These are phyloP conservation scores for Melampsora larici-populina DNA, from an alignment of 1,284 basidiomycete genomes.

Conservation along the genomic window DNA sequence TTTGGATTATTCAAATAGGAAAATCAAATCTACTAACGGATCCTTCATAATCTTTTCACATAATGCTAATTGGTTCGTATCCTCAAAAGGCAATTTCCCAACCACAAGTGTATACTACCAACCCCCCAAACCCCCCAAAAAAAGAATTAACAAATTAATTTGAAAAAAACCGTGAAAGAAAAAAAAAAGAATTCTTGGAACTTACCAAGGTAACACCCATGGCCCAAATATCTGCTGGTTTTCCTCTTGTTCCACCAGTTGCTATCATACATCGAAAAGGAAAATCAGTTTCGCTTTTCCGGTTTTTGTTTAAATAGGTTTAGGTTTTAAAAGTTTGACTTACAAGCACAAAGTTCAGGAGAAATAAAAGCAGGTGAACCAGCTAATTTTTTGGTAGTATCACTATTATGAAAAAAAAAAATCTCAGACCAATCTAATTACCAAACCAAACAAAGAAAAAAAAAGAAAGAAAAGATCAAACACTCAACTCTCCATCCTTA, in stretches of 20 bases:
- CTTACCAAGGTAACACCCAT: slow-evolving; percentile 28
- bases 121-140: background rate
- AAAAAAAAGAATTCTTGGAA: background rate
- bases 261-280: background rate
- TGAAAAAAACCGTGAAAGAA: background rate
- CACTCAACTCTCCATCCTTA: slow-evolving; percentile 5
- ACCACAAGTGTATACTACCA: slow-evolving; percentile 7
- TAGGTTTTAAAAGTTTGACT: background rate
- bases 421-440: background rate
- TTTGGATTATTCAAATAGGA: no score
- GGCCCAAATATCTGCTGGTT: slow-evolving; percentile 22
- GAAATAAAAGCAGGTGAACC: slow-evolving; percentile 30
- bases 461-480: background rate
- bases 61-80: slow-evolving; percentile 1
- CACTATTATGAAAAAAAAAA: background rate
- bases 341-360: slow-evolving; percentile 23
- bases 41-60: slow-evolving; percentile 25
- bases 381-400: slow-evolving; percentile 9
- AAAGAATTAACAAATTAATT: no score
- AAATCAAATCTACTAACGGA: slow-evolving; percentile 5
- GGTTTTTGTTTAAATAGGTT: no score
- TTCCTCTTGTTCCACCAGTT: background rate
- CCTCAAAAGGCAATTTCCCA: slow-evolving; percentile 18
- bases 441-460: background rate
- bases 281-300: no score